Conservation (phyloP, 257 asterid genomes). For the Eucommia ulmoides region DNA sequence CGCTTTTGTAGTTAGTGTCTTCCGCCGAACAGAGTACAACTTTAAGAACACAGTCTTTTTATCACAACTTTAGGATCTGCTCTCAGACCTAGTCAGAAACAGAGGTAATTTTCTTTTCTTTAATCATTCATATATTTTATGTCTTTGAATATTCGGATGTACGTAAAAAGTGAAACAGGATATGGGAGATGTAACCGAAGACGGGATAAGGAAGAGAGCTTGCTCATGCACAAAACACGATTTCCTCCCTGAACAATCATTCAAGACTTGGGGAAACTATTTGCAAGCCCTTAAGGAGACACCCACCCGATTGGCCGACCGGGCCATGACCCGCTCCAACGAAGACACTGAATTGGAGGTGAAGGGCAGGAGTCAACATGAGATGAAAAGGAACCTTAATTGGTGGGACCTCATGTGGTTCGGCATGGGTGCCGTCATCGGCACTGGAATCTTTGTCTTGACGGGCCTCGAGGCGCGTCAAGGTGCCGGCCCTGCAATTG, state of each 20-base stretch:
- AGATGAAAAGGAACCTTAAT: conserved; percentile 44
- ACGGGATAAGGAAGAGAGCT: conserved; percentile 16
- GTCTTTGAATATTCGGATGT: too few relatives aligned
- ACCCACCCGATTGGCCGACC: conserved; percentile 36
- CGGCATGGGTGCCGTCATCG: conserved; percentile 64
- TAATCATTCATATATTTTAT: too few relatives aligned
- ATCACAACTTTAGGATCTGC: too few relatives aligned
- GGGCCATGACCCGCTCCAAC: conserved; percentile 35
- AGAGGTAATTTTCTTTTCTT: too few relatives aligned
- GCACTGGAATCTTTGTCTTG: conserved; percentile 59
- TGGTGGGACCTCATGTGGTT: conserved; percentile 76
- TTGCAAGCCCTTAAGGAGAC: conserved; percentile 32
- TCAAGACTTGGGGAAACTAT: conserved; percentile 45
- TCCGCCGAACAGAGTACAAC: too few relatives aligned
- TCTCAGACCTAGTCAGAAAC: too few relatives aligned
- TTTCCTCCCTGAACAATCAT: conserved; percentile 68
- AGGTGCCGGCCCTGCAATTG: conserved; percentile 54
- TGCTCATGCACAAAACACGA: conserved; percentile 39
- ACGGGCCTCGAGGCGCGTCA: conserved; percentile 41
- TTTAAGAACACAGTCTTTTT: too few relatives aligned
- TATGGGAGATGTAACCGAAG: too few relatives aligned
- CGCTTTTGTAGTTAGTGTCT: too few relatives aligned
- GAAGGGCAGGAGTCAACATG: conserved; percentile 34
- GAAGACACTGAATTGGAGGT: conserved; percentile 35
- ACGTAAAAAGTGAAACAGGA: too few relatives aligned